phyloP scores from a whole-genome alignment of 345 rosid genomes.

The Melaleuca alternifolia region DNA sequence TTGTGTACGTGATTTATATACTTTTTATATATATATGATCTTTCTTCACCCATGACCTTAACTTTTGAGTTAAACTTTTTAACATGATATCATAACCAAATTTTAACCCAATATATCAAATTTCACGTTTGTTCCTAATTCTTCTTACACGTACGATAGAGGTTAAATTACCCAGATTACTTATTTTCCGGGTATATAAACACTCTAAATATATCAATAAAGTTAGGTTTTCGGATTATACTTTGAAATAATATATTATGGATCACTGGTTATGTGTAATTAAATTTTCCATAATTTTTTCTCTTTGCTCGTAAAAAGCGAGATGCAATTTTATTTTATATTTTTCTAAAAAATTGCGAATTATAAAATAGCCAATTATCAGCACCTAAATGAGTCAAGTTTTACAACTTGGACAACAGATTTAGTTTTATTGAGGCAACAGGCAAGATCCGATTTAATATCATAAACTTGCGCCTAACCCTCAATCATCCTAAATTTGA shows the following conservation, averaged over 20 bases:
- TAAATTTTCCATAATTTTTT: background rate
- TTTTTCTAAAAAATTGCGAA: background rate
- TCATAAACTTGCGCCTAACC: background rate
- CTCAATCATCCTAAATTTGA: background rate
- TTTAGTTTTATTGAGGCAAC: background rate
- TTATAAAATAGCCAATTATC: background rate
- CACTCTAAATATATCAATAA: background rate
- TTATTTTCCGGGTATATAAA: background rate
- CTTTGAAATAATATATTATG: background rate
- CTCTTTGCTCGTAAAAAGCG: background rate
- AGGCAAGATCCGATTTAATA: background rate
- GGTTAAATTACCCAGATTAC: background rate
- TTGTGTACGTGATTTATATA: background rate
- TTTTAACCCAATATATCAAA: background rate
- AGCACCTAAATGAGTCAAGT: background rate
- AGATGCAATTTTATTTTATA: background rate
- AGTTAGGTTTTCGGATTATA: background rate
- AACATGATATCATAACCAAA: background rate
- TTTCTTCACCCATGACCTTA: background rate
- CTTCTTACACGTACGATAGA: background rate
- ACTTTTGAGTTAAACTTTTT: background rate
- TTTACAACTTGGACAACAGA: background rate
- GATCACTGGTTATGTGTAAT: background rate
- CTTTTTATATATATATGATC: background rate
- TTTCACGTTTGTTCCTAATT: background rate